These are phyloP conservation scores for Yarrowia phangngaensis DNA, from an alignment of 805 yeast species.

Conservation along the genomic window DNA sequence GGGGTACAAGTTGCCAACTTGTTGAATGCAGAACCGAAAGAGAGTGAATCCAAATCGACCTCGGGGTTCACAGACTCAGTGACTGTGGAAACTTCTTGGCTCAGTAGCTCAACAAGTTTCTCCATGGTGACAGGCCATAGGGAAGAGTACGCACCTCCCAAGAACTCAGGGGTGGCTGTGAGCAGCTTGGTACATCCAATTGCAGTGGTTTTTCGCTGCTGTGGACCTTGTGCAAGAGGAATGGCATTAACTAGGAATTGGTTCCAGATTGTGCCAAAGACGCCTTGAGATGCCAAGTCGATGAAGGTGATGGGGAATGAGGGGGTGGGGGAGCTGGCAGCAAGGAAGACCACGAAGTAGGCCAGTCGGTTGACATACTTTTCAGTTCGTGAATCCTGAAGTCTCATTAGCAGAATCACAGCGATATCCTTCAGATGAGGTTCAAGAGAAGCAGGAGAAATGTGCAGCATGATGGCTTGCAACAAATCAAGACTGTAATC, in stretches of 20 bases:
- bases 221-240: constrained; percentile 41
- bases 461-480: constrained; percentile 57
- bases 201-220: constrained; percentile 48
- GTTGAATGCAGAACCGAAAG: constrained; percentile 85
- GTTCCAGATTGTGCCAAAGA: constrained; percentile 39
- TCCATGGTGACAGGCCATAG: constrained; percentile 46
- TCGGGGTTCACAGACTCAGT: constrained; percentile 36
- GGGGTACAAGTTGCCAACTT: constrained; percentile 60
- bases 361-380: constrained; percentile 70
- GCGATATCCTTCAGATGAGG: constrained; percentile 69
- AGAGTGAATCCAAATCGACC: constrained; percentile 62
- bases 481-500: constrained; percentile 78
- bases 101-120: constrained; percentile 44
- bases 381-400: constrained; percentile 78
- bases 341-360: constrained; percentile 54
- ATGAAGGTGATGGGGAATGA: constrained; percentile 52
- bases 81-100: constrained; percentile 41
- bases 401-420: constrained; percentile 67
- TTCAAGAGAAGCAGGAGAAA: constrained; percentile 51
- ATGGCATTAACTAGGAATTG: constrained; percentile 39
- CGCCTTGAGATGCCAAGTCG: constrained; percentile 40
- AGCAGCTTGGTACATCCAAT: constrained; percentile 50
- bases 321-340: constrained; percentile 46
- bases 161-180: constrained; percentile 39
- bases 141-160: constrained; percentile 45